Evolutionary conservation across 345 rosid species (phyloP), one percentile per base, ranked within the genome.

Genomic region (Streptanthus diversifolius): DNA sequence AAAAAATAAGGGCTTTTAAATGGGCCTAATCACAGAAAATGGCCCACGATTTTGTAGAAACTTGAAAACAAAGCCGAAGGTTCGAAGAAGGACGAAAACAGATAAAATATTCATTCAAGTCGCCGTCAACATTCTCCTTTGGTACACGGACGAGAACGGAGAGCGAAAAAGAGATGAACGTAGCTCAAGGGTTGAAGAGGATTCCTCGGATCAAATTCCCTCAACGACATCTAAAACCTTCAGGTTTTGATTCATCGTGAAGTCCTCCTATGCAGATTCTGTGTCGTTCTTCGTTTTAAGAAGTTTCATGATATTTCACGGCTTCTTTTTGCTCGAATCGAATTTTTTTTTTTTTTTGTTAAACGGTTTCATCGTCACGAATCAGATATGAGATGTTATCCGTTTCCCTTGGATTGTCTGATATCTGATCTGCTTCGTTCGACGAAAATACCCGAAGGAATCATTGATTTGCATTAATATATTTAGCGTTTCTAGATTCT

Each of bases 141-240:
- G 1, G 51, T 6, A 32, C 5, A 17, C 21, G 36, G 36, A 60
- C 32, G 61, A 63, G 57, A 53, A 43, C 19, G 36, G 24, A 52
- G 21, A 65, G 51, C 67, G 65, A 70, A 44, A 72, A 49, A 72
- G 63, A 62, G 82, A 90, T 87, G 92, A 84, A 81, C 74, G 85
- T 81, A 14, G 85, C 77, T 53, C 88, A 87, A 75, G 85, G 83
- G 8, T 56, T 87, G 82, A 93, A 88, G 87, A 84, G 97, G 83
- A 84, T 93, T 66, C 97, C 97, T 67, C 88, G 91, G 76, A 90
- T 93, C 80, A 93, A 84, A 76, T 90, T 93, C 32, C 96, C 97
- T 40, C 87, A 79, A 67, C 68, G 96, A 47, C 88, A 81, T 43
- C 59, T 80, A 6, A 84, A 87, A 5, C 49, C 90, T 39, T 78